These are phyloP conservation scores for Talaromyces ruber DNA, from an alignment of 495 filamentous ascomycete species.

Conservation along the genomic window DNA sequence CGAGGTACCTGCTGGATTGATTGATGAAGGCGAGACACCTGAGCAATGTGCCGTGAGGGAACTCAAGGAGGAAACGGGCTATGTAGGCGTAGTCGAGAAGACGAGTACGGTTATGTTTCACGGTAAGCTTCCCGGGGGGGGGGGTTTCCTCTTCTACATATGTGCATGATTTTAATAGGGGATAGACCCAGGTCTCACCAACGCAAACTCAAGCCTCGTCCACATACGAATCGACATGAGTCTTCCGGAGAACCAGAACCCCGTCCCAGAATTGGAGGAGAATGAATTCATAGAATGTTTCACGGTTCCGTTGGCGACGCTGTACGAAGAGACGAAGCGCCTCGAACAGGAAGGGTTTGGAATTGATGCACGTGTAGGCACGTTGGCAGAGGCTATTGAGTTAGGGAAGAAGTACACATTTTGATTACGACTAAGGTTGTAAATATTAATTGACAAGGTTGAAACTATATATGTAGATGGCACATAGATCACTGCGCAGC, in stretches of 20 bases:
- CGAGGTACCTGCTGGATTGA: constrained; percentile 78
- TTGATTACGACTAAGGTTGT: too few species aligned
- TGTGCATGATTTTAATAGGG: neutral
- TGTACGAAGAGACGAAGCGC: constrained; percentile 60
- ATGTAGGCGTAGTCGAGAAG: constrained; percentile 60
- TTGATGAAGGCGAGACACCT: constrained; percentile 73
- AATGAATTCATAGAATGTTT: constrained; percentile 90
- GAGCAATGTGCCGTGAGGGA: constrained; percentile 80
- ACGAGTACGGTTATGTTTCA: constrained; percentile 79
- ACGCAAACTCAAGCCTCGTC: constrained; percentile 78
- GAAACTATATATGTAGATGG: too few species aligned
- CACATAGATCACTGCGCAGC: too few species aligned
- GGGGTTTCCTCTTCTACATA: neutral
- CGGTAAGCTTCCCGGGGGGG: constrained; percentile 48
- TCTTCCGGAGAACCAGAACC: constrained; percentile 59
- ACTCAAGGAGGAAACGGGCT: constrained; percentile 90
- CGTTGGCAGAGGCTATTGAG: constrained; percentile 80
- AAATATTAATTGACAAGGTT: too few species aligned
- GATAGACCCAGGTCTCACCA: constrained; percentile 70
- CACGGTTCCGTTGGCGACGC: constrained; percentile 51
- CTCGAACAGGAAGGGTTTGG: constrained; percentile 70
- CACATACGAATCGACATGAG: constrained; percentile 73
- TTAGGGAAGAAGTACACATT: constrained; percentile 57
- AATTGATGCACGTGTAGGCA: constrained; percentile 78
- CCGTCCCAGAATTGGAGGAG: constrained; percentile 70